phyloP scores from a whole-genome alignment of 345 rosid species.

The Abelmoschus esculentus region DNA sequence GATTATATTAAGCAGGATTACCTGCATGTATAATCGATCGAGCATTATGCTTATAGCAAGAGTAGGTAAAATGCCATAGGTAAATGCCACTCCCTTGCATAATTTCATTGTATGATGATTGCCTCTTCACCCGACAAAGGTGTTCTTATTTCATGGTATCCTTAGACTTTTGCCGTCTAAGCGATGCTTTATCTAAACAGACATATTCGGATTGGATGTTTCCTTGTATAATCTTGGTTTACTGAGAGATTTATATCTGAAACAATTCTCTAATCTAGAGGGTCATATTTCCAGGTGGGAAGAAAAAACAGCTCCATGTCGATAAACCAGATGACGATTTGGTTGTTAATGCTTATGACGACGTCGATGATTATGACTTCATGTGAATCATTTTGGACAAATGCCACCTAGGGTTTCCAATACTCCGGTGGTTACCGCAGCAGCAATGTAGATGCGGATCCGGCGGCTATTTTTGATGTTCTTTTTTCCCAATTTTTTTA shows the following conservation, averaged over 20 bases:
- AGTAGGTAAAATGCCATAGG: neutral
- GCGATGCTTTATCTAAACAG: neutral
- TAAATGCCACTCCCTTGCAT: neutral
- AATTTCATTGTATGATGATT: neutral
- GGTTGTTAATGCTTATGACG: conserved; percentile 43
- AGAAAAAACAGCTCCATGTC: conserved; percentile 75
- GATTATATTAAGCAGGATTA: conserved; percentile 1
- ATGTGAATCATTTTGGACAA: conserved; percentile 40
- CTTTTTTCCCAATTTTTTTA: neutral
- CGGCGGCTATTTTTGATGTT: neutral
- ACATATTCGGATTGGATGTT: neutral
- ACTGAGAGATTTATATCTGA: neutral
- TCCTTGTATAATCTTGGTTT: neutral
- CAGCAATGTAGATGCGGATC: conserved; percentile 8
- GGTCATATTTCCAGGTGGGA: conserved; percentile 35
- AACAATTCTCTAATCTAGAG: neutral
- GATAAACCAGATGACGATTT: conserved; percentile 75
- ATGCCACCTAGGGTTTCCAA: conserved; percentile 2
- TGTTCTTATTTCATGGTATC: neutral
- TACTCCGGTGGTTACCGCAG: neutral
- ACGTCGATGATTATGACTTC: conserved; percentile 71
- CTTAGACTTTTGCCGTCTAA: neutral
- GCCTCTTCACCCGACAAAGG: neutral
- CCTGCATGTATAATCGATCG: neutral
- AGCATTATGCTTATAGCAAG: neutral